A percentile compares a stretch with the other conserved stretches of the same genome.
phyloP scores from a whole-genome alignment of 176 grass and related monocot species.

The Phragmites australis region DNA sequence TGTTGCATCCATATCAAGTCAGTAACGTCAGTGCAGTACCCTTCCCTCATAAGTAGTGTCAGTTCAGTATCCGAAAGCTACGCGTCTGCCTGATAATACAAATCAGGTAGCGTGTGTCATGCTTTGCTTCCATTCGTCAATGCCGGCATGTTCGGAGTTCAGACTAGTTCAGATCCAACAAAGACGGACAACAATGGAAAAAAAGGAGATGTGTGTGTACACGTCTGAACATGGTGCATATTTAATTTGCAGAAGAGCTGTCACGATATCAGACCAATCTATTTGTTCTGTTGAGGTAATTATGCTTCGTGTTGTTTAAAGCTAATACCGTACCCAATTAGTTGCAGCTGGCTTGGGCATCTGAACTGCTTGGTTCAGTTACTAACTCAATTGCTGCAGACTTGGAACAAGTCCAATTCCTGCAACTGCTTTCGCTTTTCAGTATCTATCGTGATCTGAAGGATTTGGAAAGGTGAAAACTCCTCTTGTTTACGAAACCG shows the following conservation, averaged over 20 bases:
- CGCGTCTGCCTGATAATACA: conserved; percentile 14
- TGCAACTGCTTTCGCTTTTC: not conserved
- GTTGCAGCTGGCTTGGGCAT: conserved; percentile 12
- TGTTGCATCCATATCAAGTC: not conserved
- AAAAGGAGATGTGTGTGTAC: not conserved
- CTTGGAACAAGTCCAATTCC: conserved; percentile 39
- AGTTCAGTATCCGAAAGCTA: conserved; percentile 40
- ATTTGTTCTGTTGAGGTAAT: not conserved
- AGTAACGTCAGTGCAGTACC: no score
- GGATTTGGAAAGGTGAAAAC: not conserved
- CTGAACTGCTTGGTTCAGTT: conserved; percentile 1
- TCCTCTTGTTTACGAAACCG: not conserved
- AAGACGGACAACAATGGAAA: conserved; percentile 15
- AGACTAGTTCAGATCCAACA: conserved; percentile 42
- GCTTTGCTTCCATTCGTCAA: conserved; percentile 34
- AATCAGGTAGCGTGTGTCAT: no score
- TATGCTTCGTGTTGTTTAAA: not conserved
- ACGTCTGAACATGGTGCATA: not conserved
- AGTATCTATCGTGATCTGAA: not conserved
- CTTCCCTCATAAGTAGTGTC: not conserved
- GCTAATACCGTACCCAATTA: not conserved
- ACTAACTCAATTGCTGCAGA: not conserved
- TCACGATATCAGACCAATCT: not conserved
- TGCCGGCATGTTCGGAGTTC: conserved; percentile 30
- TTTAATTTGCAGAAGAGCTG: not conserved